Evolutionary conservation across 2,329 filamentous ascomycete genomes (phyloP), one percentile per base, ranked within the genome.

Genomic region (Penicillium sp.): DNA sequence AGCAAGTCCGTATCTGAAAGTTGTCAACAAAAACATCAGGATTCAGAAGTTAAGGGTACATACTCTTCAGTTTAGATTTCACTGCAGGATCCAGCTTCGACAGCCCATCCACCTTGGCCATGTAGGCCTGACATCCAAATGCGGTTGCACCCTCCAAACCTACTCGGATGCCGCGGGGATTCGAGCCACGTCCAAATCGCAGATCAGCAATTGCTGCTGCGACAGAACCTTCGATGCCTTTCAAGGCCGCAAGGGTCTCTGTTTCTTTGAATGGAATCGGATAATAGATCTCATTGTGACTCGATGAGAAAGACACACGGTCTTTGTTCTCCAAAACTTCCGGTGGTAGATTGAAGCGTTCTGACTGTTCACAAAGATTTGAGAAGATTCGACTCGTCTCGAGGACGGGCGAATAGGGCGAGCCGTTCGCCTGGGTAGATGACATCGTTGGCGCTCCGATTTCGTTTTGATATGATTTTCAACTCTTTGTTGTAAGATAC

Each of bases 1-100:
- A 84, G 66, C 14, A 86, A 62, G 60, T 87, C 84, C 52, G 82
- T 87, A 51, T 85, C 82, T 85, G 41, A 30, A 52, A 32, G 8
- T 16, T 15, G 36, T 54, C 20, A 45, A 28, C 30, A 23, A 18
- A 14, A 34, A 12, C 31, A 13, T 18, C 26, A 22, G 2, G 3
- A 4, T 4, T n/a, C 11, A 23, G n/a, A 1, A 10, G 6, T 15
- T 7, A 4, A 5, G 9, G 1, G 4, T 4, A 37, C 54, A 28
- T 39, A 66, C 64, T 55, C 44, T 66, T 66, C 26, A 68, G 35
- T 41, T 60, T 65, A 13, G 58, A 54, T 36, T 60, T 64, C 11
- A 67, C 60, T 15, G 52, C 57, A 0, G 57, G 57, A 36, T 67
- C 61, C 32, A 61, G 32, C 39, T 66, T 66, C 2, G 59, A 64